Evolutionary conservation across 768 basidiomycete genomes (phyloP), one percentile per base, ranked within the genome.

Genomic region (Tylopilus rubrobrunneus): DNA sequence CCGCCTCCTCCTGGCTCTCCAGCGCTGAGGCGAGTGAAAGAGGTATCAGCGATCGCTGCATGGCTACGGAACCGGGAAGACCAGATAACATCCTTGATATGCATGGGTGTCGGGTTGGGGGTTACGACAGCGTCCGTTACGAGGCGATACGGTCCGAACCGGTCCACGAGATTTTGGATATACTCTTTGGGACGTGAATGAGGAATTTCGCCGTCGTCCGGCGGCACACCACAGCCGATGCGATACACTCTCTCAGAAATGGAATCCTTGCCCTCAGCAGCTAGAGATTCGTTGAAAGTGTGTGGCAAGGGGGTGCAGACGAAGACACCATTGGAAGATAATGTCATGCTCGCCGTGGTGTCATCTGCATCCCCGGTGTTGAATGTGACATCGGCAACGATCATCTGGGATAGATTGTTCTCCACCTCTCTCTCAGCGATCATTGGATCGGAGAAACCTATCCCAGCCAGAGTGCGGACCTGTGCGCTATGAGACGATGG

Each of bases 301-400:
- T 49, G 53, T 0, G 73, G 75, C 17, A 81, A 54, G 4, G 74
- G 74, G 1, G 72, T 52, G 34, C 57, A 61, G 23, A 78, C 51
- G 59, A 75, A 69, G 40, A 76, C 58, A 42, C 64, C 72, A 14
- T 68, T 62, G 31, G 25, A 25, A 25, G 25, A 25, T 25, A 25
- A 25, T 25, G 31, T 11, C 31, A 8, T 31, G 31, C 59, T 36
- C 64, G 62, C 31, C 59, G 48, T 4, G n/a, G 39, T 6, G 7
- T 44, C 19, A 12, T 54, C 57, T 11, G 36, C 19, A 39, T 49
- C 36, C 9, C 25, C 2, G 17, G 46, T 31, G 23, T 64, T 51
- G 55, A 79, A 72, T 0, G 63, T 67, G 45, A 82, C 69, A 57
- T 82, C 81, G 1, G 77, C 81, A 48, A 80, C 62, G 27, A 76